Base-by-base conservation (phyloP, 768 basidiomycete genomes). In the Lenzites betulinus region DNA sequence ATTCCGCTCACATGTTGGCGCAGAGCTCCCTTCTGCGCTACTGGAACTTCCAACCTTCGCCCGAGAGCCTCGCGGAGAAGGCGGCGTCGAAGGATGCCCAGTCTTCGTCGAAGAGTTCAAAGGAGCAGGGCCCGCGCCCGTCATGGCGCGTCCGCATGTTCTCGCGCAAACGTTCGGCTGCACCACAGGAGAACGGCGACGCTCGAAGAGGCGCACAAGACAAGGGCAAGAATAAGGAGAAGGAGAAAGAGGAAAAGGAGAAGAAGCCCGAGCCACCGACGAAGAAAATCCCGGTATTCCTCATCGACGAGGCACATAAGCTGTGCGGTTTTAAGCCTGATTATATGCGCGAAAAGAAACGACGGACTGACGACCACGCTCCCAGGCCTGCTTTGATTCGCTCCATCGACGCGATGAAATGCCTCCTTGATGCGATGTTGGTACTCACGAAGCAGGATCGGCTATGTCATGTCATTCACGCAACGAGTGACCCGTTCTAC, bases 241-340 rank as follows among this genome's bases (percentile, higher is more conserved):
- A 69, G 18, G 78, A 73, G 55, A 78, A 68, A 33, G 69, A 74
- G 26, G n/a, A n/a, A n/a, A 72, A 73, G 57, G 72, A 61, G 28
- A 64, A 71, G 63, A 71, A 72, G 53, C 74, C 71, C 33, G 67
- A 71, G 44, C 74, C 74, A 58, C 75, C 73, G 13, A 43, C 62
- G 59, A 93, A 93, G 78, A 88, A 84, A 74, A 83, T 88, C 69
- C 90, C 90, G 1, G 89, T 90, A 13, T 81, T 93, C 58, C 89
- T 93, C 70, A 84, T 94, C 61, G 92, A 94, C 63, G 92, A 94
- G 70, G 90, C 91, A 1, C 92, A 94, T 69, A 90, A 88, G 71
- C 74, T 93, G 87, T 91, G 70, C 20, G 54, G 11, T 33, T 11
- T 33, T 41, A 15, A 22, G 49, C 41, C 7, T 46, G 12, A 1